phyloP scores from a whole-genome alignment of 1,284 basidiomycete genomes.

The Fistulina hepatica region DNA sequence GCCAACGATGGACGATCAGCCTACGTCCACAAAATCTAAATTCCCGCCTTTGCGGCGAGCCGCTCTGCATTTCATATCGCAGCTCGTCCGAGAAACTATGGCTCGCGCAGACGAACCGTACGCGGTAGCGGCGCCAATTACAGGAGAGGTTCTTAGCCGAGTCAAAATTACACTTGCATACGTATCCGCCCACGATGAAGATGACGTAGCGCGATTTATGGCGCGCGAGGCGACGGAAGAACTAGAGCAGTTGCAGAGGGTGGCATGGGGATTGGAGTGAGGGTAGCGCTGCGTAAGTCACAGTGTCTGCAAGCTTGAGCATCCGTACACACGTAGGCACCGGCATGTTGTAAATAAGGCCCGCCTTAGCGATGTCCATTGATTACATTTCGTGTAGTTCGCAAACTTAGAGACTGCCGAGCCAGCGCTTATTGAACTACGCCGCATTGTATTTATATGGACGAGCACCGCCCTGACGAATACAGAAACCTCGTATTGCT shows the following conservation, averaged over 20 bases:
- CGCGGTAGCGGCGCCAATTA: conserved; percentile 18
- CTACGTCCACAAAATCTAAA: conserved; percentile 47
- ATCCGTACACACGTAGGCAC: too few relatives aligned
- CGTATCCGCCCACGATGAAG: conserved; percentile 61
- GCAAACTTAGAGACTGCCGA: too few relatives aligned
- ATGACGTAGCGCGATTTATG: conserved; percentile 66
- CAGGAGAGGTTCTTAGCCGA: conserved; percentile 35
- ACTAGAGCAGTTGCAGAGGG: conserved; percentile 40
- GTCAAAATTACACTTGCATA: conserved; percentile 61
- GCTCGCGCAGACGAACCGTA: too few relatives aligned
- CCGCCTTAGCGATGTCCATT: too few relatives aligned
- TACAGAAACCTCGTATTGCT: too few relatives aligned
- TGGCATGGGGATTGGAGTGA: conserved; percentile 35
- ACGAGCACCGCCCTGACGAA: too few relatives aligned
- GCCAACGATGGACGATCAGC: conserved; percentile 40
- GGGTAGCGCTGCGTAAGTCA: too few relatives aligned
- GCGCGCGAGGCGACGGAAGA: conserved; percentile 61
- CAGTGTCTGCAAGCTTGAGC: too few relatives aligned
- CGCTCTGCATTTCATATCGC: conserved; percentile 67
- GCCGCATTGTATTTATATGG: too few relatives aligned
- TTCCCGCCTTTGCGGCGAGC: conserved; percentile 74
- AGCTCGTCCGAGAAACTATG: conserved; percentile 47
- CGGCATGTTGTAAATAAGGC: too few relatives aligned
- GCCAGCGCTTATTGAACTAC: too few relatives aligned
- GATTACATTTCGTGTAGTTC: too few relatives aligned